Evolutionary conservation across 2,329 filamentous ascomycete genomes (phyloP).

Genomic region (Alternaria sp.): DNA sequence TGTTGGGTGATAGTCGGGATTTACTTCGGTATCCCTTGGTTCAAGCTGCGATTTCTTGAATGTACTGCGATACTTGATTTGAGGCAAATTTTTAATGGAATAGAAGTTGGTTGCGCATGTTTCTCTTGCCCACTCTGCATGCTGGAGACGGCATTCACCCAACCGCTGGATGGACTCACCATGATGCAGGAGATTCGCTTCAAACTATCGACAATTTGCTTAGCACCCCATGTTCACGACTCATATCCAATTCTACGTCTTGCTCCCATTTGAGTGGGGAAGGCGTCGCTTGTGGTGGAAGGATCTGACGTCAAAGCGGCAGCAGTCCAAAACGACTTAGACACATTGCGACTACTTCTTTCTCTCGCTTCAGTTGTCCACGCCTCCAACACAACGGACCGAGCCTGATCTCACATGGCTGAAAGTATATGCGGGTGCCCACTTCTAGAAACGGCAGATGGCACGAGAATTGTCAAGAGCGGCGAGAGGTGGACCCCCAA

Average conservation of each 20-base stretch:
- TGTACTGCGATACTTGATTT: not conserved
- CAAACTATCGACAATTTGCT: not conserved
- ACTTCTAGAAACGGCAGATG: not conserved
- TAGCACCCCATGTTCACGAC: not conserved
- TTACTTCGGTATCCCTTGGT: not conserved
- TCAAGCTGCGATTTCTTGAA: not conserved
- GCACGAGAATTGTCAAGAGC: conserved; percentile 1
- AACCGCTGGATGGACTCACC: not conserved
- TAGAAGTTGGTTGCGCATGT: conserved; percentile 7
- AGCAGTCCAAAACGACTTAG: not conserved
- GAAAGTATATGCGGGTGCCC: not conserved
- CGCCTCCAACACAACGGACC: conserved; percentile 1
- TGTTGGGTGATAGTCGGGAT: not conserved
- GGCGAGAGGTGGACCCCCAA: conserved; percentile 6
- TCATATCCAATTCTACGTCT: not conserved
- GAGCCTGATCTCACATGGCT: conserved; percentile 5
- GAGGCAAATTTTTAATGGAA: conserved; percentile 8
- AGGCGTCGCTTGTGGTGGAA: not conserved
- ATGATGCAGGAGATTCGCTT: not conserved
- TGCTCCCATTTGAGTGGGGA: not conserved
- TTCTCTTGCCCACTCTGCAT: not conserved
- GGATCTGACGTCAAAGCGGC: not conserved
- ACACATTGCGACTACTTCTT: not conserved
- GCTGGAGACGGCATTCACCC: not conserved
- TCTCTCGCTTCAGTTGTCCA: not conserved